Conservation (phyloP, 2,329 filamentous ascomycete species). For the Ophiostoma piceae region DNA sequence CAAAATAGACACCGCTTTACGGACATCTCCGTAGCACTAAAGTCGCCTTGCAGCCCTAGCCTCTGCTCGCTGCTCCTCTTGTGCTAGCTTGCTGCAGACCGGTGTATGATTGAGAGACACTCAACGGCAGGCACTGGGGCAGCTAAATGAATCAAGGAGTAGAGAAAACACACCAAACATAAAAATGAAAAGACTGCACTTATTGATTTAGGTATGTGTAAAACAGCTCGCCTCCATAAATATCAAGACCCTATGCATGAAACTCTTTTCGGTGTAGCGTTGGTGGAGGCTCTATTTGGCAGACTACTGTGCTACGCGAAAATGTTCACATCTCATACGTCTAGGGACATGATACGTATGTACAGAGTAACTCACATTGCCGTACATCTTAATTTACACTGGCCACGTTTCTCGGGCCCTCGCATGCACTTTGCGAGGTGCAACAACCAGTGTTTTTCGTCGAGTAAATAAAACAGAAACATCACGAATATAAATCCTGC, state of each 20-base stretch:
- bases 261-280: background rate
- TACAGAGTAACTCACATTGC: too few relatives aligned
- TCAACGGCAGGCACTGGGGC: background rate
- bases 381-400: background rate
- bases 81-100: background rate
- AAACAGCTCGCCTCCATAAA: background rate
- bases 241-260: background rate
- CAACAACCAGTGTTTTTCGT: background rate
- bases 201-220: background rate
- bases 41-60: slow-evolving; percentile 1
- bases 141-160: background rate
- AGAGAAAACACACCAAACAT: background rate
- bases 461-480: too few relatives aligned
- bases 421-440: background rate
- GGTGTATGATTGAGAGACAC: slow-evolving; percentile 3
- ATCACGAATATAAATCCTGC: too few relatives aligned
- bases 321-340: background rate
- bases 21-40: background rate
- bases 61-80: background rate
- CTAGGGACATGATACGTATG: background rate
- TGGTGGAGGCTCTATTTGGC: slow-evolving; percentile 7
- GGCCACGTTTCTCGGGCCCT: background rate
- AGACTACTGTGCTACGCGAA: background rate
- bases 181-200: background rate
- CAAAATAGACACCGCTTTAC: background rate